Percentiles rank a stretch among this genome's conserved stretches.
phyloP scores from a whole-genome alignment of 1,284 basidiomycete species.

The Ganoderma leucocontextum region DNA sequence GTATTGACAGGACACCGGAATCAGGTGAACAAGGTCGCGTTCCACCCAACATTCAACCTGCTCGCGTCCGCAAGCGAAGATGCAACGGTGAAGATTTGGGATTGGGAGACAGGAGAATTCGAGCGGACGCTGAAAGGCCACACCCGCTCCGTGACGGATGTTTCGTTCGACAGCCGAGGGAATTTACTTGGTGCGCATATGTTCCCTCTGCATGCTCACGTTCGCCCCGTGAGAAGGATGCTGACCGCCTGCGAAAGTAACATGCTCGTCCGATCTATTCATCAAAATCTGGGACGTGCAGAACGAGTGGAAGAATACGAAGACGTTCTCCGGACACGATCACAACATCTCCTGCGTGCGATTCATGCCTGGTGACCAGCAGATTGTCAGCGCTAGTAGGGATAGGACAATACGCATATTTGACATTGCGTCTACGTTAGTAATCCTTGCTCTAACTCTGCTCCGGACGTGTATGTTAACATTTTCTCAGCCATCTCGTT shows the following conservation, averaged over 20 bases:
- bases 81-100: constrained; percentile 80
- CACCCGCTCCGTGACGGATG: constrained; percentile 77
- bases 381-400: constrained; percentile 74
- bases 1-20: constrained; percentile 72
- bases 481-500: constrained; percentile 57
- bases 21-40: constrained; percentile 69
- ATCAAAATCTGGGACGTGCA: constrained; percentile 82
- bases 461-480: neutral
- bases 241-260: constrained; percentile 50
- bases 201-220: neutral
- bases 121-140: constrained; percentile 83
- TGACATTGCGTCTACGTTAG: constrained; percentile 75
- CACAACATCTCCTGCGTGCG: constrained; percentile 76
- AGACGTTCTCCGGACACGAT: constrained; percentile 81
- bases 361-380: constrained; percentile 78
- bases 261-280: constrained; percentile 80
- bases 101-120: constrained; percentile 85
- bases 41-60: constrained; percentile 77
- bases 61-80: constrained; percentile 78
- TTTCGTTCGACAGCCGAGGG: constrained; percentile 78
- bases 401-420: constrained; percentile 79
- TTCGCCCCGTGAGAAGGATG: neutral
- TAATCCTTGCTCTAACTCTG: neutral
- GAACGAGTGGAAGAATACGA: constrained; percentile 78
- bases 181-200: constrained; percentile 64